Conservation (phyloP, 805 yeast genomes). For the Komagataella mondaviorum region DNA sequence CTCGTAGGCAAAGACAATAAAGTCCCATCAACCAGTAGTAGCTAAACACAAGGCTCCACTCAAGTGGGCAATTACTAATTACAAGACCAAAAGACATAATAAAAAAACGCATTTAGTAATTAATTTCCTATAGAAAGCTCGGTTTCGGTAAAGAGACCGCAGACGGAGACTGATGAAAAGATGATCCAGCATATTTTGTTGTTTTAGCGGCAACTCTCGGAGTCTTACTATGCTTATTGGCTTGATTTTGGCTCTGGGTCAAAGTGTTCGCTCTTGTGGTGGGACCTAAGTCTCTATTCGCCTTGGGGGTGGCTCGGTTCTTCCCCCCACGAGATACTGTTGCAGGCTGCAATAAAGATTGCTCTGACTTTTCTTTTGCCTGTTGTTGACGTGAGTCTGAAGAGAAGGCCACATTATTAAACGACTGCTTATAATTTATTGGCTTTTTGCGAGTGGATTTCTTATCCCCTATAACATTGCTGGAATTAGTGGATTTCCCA, state of each 20-base stretch:
- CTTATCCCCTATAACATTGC: not conserved
- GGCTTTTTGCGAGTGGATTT: not conserved
- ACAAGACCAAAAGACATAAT: not conserved
- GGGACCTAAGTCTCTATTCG: not conserved
- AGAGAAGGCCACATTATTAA: not conserved
- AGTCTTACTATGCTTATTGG: not conserved
- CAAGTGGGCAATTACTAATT: not conserved
- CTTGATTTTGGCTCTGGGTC: not conserved
- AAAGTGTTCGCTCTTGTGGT: not conserved
- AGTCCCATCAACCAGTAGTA: not conserved
- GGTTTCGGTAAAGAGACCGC: constrained; percentile 45
- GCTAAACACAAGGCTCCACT: not conserved
- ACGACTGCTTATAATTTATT: not conserved
- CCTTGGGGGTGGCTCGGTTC: not conserved
- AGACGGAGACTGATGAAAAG: constrained; percentile 43
- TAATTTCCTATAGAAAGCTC: constrained; percentile 20
- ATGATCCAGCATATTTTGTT: constrained; percentile 36
- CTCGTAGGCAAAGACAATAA: not conserved
- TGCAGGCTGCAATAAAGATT: not conserved
- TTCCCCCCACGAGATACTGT: not conserved
- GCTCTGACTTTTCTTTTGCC: not conserved
- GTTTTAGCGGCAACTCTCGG: not conserved
- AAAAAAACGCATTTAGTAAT: not conserved
- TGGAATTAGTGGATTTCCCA: not conserved
- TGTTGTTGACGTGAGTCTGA: not conserved